Base-by-base conservation (phyloP, 805 yeast species). In the Hagleromyces aurorensis region DNA sequence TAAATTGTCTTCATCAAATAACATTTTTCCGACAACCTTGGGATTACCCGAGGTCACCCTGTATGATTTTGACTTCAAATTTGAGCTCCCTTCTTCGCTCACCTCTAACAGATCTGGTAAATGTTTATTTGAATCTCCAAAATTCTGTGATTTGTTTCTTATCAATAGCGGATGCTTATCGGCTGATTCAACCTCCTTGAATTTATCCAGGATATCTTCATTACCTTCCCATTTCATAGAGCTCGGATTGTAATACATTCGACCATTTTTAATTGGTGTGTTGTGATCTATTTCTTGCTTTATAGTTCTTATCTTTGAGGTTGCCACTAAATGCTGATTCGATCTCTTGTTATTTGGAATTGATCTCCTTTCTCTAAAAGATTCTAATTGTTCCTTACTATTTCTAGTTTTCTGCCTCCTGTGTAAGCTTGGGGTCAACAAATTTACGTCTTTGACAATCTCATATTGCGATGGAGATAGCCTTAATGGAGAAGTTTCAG, bases 261-360 rank as follows among this genome's bases (percentile, higher is more conserved):
- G 33, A 2, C 55, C 56, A 20, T 49, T 50, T 27, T 50, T 48
- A 15, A 52, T 38, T 3, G 57, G 59, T 5, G 57, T 52, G 30
- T 55, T 50, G 17, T 44, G 45, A 29, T 52, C 60, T 8, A 55
- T 52, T 20, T 51, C 55, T 40, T 55, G 57, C 31, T 52, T 55
- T 14, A 55, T 51, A 6, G 51, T 50, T 34, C 44, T 43, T n/a
- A 50, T 48, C 25, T 44, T 38, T 10, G 45, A 44, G 3, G 33
- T 19, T 8, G 36, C 31, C 8, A 34, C 23, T 3, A 28, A 19
- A 12, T 14, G 21, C 16, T 25, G 29, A 6, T 29, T 23, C 6
- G 43, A 21, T 9, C 43, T 29, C 16, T 33, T 27, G 10, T 36
- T 37, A n/a, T 25, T 28, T 9, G 27, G 12, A 7, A 13, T 24